Evolutionary conservation across 2,329 filamentous ascomycete genomes (phyloP).

Genomic region (Corniculantispora saksenae): DNA sequence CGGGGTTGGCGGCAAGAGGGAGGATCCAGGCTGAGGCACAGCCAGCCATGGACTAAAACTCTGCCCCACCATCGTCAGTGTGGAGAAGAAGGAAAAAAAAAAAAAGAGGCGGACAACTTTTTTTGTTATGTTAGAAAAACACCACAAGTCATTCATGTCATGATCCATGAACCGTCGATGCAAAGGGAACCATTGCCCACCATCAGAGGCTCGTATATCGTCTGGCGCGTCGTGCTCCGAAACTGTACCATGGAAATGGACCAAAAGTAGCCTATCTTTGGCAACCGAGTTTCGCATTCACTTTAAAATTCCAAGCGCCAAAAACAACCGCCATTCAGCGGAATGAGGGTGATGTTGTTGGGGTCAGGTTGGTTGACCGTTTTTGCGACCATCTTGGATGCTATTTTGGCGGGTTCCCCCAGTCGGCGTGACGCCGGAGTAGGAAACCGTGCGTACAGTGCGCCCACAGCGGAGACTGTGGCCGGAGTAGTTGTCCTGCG

Average conservation of each 20-base stretch:
- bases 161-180: background rate
- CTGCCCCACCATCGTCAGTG: conserved; percentile 17
- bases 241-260: conserved; percentile 18
- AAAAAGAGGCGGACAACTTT: background rate
- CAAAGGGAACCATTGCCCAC: conserved; percentile 9
- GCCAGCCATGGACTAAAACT: background rate
- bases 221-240: background rate
- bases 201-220: background rate
- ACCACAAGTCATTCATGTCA: conserved; percentile 11
- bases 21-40: background rate
- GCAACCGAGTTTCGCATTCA: conserved; percentile 16
- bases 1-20: background rate
- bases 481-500: conserved; percentile 4
- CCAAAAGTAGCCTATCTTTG: conserved; percentile 21
- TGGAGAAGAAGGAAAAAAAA: conserved; percentile 12
- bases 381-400: conserved; percentile 1
- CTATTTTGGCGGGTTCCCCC: background rate
- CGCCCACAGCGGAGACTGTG: background rate
- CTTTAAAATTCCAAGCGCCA: conserved; percentile 22
- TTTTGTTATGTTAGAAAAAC: background rate
- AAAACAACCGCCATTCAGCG: conserved; percentile 17
- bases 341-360: conserved; percentile 7
- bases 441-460: background rate
- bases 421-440: conserved; percentile 11
- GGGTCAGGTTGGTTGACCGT: background rate